Conservation (phyloP, 1,284 basidiomycete genomes). For the Cryptococcus maquisensis region DNA sequence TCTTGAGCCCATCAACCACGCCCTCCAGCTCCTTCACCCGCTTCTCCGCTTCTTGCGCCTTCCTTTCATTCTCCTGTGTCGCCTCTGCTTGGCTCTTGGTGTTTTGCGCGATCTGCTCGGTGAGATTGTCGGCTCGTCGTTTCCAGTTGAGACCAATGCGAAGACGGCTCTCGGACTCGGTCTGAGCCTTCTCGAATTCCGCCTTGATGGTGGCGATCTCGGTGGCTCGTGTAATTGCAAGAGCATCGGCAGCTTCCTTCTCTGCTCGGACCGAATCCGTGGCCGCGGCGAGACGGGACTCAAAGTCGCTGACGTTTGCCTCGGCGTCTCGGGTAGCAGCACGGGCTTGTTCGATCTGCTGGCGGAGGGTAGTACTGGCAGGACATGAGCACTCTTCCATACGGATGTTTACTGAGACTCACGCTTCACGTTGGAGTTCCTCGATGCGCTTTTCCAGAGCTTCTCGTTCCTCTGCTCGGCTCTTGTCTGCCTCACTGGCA, state of each 20-base stretch:
- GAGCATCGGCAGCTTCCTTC: slow-evolving; percentile 34
- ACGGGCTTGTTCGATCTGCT: slow-evolving; percentile 71
- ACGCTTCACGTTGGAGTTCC: slow-evolving; percentile 73
- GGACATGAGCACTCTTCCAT: background rate
- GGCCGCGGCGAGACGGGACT: slow-evolving; percentile 32
- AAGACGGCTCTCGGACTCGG: slow-evolving; percentile 23
- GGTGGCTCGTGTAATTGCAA: slow-evolving; percentile 20
- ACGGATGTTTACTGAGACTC: slow-evolving; percentile 29
- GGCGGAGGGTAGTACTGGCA: slow-evolving; percentile 57
- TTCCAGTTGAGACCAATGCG: slow-evolving; percentile 41
- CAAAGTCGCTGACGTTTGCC: slow-evolving; percentile 25
- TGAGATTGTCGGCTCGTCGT: slow-evolving; percentile 24
- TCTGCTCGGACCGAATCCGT: slow-evolving; percentile 31
- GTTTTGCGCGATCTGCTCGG: slow-evolving; percentile 9
- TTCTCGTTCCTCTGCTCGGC: slow-evolving; percentile 70
- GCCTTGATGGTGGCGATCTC: slow-evolving; percentile 26
- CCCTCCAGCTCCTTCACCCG: slow-evolving; percentile 29
- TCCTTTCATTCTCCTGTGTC: slow-evolving; percentile 17
- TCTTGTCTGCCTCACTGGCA: slow-evolving; percentile 78
- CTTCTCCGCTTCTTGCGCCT: slow-evolving; percentile 24
- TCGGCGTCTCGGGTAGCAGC: slow-evolving; percentile 60
- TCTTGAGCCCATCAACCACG: background rate
- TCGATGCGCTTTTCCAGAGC: slow-evolving; percentile 75
- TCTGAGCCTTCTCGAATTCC: slow-evolving; percentile 20
- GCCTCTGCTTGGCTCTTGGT: slow-evolving; percentile 24